Evolutionary conservation across 768 basidiomycete genomes (phyloP).

Genomic region (Thelephora ganbajun): DNA sequence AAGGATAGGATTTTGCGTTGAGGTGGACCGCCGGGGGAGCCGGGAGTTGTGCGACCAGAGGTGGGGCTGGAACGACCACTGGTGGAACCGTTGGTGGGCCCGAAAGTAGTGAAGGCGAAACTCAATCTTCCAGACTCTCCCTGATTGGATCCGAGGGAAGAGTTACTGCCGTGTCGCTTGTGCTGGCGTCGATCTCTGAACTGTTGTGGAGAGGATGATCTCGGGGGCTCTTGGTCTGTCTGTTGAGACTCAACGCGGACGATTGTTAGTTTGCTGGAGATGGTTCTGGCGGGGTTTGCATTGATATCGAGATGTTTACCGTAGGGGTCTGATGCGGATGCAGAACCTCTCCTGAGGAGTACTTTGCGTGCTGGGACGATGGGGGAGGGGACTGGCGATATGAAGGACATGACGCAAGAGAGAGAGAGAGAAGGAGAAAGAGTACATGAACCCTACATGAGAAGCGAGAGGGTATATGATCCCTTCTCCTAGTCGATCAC

Average conservation of each 20-base stretch:
- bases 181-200: slow-evolving; percentile 13
- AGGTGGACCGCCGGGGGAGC: slow-evolving; percentile 28
- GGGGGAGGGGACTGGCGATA: slow-evolving; percentile 2
- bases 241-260: slow-evolving; percentile 39
- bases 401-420: neutral
- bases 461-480: neutral
- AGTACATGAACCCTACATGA: neutral
- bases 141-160: slow-evolving; percentile 15
- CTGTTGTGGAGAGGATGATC: slow-evolving; percentile 14
- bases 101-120: slow-evolving; percentile 60
- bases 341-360: slow-evolving; percentile 50
- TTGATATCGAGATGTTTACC: slow-evolving; percentile 40
- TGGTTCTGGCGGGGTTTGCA: slow-evolving; percentile 35
- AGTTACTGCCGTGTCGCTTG: slow-evolving; percentile 18
- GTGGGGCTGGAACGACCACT: slow-evolving; percentile 19
- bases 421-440: neutral
- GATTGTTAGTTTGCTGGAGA: slow-evolving; percentile 59
- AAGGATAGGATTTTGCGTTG: slow-evolving; percentile 29
- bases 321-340: slow-evolving; percentile 55
- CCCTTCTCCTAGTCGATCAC: neutral
- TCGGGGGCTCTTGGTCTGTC: slow-evolving; percentile 23
- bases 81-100: slow-evolving; percentile 14
- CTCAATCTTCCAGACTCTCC: slow-evolving; percentile 24
- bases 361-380: slow-evolving; percentile 20
- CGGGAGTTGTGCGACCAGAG: slow-evolving; percentile 20